Base-by-base conservation (phyloP, 2,329 filamentous ascomycete genomes). In the Biscogniauxia marginata region DNA sequence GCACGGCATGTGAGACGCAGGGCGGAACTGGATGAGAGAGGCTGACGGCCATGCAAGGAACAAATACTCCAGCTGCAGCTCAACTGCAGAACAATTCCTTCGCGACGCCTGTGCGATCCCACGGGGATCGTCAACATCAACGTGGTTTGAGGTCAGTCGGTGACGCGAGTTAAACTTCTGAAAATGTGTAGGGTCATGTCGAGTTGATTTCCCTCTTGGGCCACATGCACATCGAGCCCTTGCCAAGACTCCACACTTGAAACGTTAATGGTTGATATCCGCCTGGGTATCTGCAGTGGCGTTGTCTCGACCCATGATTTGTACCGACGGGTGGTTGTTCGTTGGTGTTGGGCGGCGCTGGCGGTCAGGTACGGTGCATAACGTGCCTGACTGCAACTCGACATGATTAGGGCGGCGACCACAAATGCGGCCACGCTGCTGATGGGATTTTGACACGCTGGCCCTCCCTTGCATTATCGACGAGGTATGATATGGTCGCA, bases 281-380 rank as follows among this genome's bases (percentile, higher is more conserved):
- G 57, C 60, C 57, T 62, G 62, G 62, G 59, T 67, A 64, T 65
- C 63, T 66, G 62, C 62, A 67, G 62, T 62, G 63, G 60, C 61
- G 59, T 62, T 34, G 55, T 56, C 54, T 60, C 46, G 50, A 49
- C 53, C 44, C 56, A 52, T 56, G 39, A 57, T 56, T 55, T 54
- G 54, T 58, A 39, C 30, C 30, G 30, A 16, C n/a, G 61, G 58
- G 56, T 58, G 58, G 58, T 52, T 39, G 46, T 51, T 53, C 30
- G 54, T 52, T 57, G 34, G 47, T 24, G 51, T 48, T 49, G 54
- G 50, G 46, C 54, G 48, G 44, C 48, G 56, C 52, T 53, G 45
- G 39, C 47, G 45, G 52, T 54, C 44, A 46, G 44, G 44, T 46
- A 46, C 44, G 20, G 44, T 46, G 44, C 44, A 22, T 44, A 24